A percentile compares a stretch with the other conserved stretches of the same genome.
phyloP scores from a whole-genome alignment of 495 filamentous ascomycete species.

The Penicillium roqueforti region DNA sequence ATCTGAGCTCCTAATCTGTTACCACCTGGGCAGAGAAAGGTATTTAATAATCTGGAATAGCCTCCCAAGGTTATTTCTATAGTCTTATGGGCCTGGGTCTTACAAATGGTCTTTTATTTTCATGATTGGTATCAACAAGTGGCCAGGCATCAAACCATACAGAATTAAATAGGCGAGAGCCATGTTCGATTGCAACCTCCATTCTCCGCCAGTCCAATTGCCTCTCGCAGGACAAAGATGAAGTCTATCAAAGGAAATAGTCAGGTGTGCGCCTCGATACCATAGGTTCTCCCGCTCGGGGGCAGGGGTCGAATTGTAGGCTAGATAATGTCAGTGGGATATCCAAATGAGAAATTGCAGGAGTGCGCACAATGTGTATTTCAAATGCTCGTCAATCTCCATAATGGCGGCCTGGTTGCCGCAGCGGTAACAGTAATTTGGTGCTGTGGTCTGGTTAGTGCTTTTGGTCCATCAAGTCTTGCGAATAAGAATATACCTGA shows the following conservation, averaged over 20 bases:
- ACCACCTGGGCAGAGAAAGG: background rate
- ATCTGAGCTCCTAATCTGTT: background rate
- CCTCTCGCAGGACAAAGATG: conserved; percentile 27
- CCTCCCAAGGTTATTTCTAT: background rate
- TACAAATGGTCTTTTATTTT: conserved; percentile 43
- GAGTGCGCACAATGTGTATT: conserved; percentile 95
- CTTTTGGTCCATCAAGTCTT: background rate
- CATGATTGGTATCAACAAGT: conserved; percentile 49
- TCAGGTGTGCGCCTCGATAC: conserved; percentile 95
- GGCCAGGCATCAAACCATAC: conserved; percentile 39
- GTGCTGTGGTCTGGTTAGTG: conserved; percentile 51
- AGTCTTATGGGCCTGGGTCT: conserved; percentile 13
- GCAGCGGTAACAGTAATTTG: conserved; percentile 97
- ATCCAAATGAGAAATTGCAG: background rate
- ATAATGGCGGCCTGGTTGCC: conserved; percentile 99
- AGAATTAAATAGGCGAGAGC: conserved; percentile 35
- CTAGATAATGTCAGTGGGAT: conserved; percentile 43
- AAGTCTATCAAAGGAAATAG: conserved; percentile 84
- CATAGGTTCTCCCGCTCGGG: conserved; percentile 96
- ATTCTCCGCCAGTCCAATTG: conserved; percentile 31
- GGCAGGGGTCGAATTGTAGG: conserved; percentile 99
- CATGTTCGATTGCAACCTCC: conserved; percentile 31
- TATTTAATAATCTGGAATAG: background rate
- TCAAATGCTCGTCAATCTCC: conserved; percentile 99
- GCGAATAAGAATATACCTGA: conserved; percentile 59